A percentile compares a stretch with the other conserved stretches of the same genome.
Evolutionary conservation across 495 filamentous ascomycete genomes (phyloP).

Genomic region (Hypoxylon trugodes): DNA sequence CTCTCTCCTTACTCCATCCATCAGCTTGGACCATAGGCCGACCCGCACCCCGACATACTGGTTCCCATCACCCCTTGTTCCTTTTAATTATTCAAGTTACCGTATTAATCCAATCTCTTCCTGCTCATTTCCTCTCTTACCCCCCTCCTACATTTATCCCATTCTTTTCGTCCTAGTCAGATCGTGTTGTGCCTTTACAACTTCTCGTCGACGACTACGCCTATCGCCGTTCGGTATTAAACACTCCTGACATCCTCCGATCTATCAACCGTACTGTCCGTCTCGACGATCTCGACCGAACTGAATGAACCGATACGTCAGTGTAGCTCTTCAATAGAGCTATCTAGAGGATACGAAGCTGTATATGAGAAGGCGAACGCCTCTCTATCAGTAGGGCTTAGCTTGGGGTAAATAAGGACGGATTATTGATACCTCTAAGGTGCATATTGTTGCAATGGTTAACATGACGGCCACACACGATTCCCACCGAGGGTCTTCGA

Average conservation of each 20-base stretch:
- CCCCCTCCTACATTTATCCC: slow-evolving; percentile 13
- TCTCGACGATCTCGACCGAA: slow-evolving; percentile 25
- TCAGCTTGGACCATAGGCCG: slow-evolving; percentile 42
- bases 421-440: slow-evolving; percentile 1
- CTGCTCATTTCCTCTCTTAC: slow-evolving; percentile 40
- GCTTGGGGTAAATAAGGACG: neutral
- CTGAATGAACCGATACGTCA: slow-evolving; percentile 42
- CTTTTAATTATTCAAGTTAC: slow-evolving; percentile 44
- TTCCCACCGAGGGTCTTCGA: slow-evolving; percentile 64
- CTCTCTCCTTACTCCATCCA: slow-evolving; percentile 29
- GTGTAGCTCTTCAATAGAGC: slow-evolving; percentile 46
- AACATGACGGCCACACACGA: slow-evolving; percentile 77
- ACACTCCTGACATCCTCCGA: slow-evolving; percentile 13
- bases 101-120: slow-evolving; percentile 43
- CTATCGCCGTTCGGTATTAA: slow-evolving; percentile 23
- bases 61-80: slow-evolving; percentile 42
- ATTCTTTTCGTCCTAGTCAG: slow-evolving; percentile 14
- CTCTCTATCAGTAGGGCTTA: slow-evolving; percentile 26
- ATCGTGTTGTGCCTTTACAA: slow-evolving; percentile 9
- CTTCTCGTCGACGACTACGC: slow-evolving; percentile 1
- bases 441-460: slow-evolving; percentile 21
- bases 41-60: slow-evolving; percentile 45
- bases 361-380: slow-evolving; percentile 30
- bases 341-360: slow-evolving; percentile 32
- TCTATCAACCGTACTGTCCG: neutral